These are phyloP conservation scores for Cystofilobasidium capitatum DNA, from an alignment of 768 basidiomycete genomes.

Conservation along the genomic window DNA sequence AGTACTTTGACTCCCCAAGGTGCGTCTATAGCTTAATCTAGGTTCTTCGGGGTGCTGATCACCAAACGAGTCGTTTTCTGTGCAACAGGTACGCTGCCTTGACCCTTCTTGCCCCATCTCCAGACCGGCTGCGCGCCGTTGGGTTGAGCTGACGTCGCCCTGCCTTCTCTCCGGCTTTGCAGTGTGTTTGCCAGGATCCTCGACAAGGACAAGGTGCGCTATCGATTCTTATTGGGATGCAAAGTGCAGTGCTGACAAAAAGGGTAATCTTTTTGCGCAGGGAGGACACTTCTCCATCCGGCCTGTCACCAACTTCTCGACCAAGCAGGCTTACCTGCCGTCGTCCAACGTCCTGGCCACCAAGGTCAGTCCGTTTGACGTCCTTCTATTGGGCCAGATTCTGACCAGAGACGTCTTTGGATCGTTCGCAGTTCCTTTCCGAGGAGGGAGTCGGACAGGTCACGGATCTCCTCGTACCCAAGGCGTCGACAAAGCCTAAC, in stretches of 20 bases:
- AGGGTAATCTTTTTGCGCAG: background rate
- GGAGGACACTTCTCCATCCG: slow-evolving; percentile 87
- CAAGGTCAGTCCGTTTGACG: slow-evolving; percentile 44
- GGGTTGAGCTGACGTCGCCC: background rate
- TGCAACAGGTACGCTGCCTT: background rate
- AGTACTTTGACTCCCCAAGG: slow-evolving; percentile 87
- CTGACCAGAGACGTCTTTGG: too few relatives aligned
- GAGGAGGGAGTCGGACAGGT: slow-evolving; percentile 77
- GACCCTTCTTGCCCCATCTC: background rate
- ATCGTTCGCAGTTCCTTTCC: slow-evolving; percentile 54
- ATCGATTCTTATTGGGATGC: background rate
- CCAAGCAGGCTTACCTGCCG: slow-evolving; percentile 38
- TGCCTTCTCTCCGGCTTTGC: background rate
- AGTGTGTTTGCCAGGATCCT: slow-evolving; percentile 26
- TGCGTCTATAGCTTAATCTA: slow-evolving; percentile 5
- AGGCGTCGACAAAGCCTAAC: slow-evolving; percentile 25
- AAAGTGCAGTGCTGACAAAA: background rate
- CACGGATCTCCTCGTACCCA: slow-evolving; percentile 51
- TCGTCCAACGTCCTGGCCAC: slow-evolving; percentile 63
- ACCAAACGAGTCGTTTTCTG: background rate
- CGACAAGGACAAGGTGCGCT: slow-evolving; percentile 36
- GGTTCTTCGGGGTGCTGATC: background rate
- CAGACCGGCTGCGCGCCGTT: too few relatives aligned
- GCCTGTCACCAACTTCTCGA: slow-evolving; percentile 47
- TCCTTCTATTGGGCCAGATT: background rate